phyloP scores from a whole-genome alignment of 2,329 filamentous ascomycete genomes.

The Samsoniella hepiali region DNA sequence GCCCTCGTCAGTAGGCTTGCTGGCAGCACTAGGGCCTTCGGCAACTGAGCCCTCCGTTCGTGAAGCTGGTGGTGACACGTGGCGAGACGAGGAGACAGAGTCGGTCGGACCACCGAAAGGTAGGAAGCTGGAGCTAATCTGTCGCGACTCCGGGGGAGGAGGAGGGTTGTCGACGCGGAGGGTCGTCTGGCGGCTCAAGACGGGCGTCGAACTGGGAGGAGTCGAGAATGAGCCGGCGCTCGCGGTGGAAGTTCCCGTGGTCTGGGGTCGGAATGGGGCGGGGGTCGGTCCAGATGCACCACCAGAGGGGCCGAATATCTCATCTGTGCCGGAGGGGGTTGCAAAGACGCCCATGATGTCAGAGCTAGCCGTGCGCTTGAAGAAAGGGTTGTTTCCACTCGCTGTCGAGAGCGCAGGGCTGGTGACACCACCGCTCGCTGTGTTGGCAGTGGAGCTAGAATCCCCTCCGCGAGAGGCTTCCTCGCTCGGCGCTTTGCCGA shows the following conservation, averaged over 20 bases:
- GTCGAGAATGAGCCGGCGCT: conserved; percentile 51
- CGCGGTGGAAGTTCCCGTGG: conserved; percentile 54
- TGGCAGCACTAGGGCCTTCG: conserved; percentile 20
- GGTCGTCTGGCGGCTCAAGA: conserved; percentile 61
- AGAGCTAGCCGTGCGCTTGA: conserved; percentile 65
- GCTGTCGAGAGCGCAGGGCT: conserved; percentile 68
- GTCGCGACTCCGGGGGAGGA: conserved; percentile 68
- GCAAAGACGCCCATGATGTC: conserved; percentile 56
- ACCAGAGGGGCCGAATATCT: conserved; percentile 69
- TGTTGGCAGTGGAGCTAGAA: conserved; percentile 47
- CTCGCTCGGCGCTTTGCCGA: conserved; percentile 60
- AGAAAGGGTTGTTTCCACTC: conserved; percentile 92
- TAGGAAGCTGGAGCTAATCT: conserved; percentile 73
- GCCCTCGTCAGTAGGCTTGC: conserved; percentile 24
- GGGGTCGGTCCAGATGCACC: conserved; percentile 38
- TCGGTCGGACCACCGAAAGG: conserved; percentile 65
- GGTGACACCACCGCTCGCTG: conserved; percentile 48
- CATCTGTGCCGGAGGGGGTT: conserved; percentile 58
- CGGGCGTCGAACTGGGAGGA: conserved; percentile 58
- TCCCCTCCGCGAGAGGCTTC: conserved; percentile 53
- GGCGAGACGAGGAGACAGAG: conserved; percentile 73
- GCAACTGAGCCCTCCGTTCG: conserved; percentile 49
- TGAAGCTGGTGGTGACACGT: conserved; percentile 67
- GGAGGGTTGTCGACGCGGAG: conserved; percentile 52
- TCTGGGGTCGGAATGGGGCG: conserved; percentile 47